Evolutionary conservation across 1,284 basidiomycete species (phyloP), one percentile per base, ranked within the genome.

Genomic region (Ganoderma lucidum): DNA sequence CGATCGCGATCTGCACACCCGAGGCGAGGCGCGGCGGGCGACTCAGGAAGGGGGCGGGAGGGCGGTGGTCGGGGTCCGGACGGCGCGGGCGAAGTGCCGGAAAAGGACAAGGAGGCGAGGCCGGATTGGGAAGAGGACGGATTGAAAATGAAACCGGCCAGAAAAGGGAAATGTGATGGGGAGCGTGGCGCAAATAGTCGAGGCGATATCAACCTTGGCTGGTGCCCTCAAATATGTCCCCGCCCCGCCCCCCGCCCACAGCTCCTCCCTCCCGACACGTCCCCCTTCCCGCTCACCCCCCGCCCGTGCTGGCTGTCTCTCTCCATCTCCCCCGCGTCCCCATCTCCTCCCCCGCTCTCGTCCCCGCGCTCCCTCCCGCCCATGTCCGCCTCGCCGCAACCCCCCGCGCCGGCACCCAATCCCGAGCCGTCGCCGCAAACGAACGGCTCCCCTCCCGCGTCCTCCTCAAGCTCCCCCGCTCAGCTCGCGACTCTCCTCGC

Each of bases 401-500:
- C 74, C 32, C 74, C 76, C 32, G 70, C 71, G 39, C 73, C 75
- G 66, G 58, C 70, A 48, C 66, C 68, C 65, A 64, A 62, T 65
- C 30, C 70, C 55, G 69, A 73, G 60, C 63, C 69, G 44, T 56
- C 48, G 19, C 15, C 71, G 19, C 71, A 63, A 23, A 56, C 67
- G 51, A 68, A 70, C 17, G 67, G 67, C 67, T 64, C 64, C 28
- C 62, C 73, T 42, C 66, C 70, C 64, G 65, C 68, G 42, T 69
- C 73, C 51, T 42, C 73, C 64, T 74, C 76, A n/a, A n/a, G 59
- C 39, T 80, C 82, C 42, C 82, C 85, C 71, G 79, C 87, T 1
- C 84, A 87, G 69, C 87, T 92, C 74, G 88, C 90, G 17, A 75
- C 81, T 6, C 82, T 91, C 51, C 87, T 91, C 76, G 77, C 86